Evolutionary conservation across 2,329 filamentous ascomycete genomes (phyloP), one percentile per base, ranked within the genome.

Genomic region (Penicillium thymicola): DNA sequence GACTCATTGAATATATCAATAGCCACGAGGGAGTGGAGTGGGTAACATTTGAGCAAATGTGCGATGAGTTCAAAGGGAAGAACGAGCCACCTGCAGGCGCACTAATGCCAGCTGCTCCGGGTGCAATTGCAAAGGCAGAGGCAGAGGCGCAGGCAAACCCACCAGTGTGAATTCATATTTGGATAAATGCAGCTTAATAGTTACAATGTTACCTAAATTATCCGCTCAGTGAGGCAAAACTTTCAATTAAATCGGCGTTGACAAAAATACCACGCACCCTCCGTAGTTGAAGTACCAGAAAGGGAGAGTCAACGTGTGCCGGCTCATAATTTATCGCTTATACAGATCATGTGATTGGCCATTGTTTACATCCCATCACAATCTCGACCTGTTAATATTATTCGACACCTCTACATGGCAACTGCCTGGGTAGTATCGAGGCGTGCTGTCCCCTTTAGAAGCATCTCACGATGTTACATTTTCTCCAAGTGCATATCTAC

Each of bases 1-100:
- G 65, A 10, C 65, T 70, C 3, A 68, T 69, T 47, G 65, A 68
- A 40, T 66, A 68, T 40, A 65, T 70, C 43, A 64, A 64, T 18
- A 65, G 64, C 21, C 63, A 70, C n/a, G 66, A 69, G 1, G 67
- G 67, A 5, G 65, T 69, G 9, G 64, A 63, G 25, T 64, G 68
- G 46, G 65, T 69, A 40, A 67, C 65, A 0, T 69, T 70, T 62
- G 67, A 66, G 53, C 63, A 67, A 28, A 53, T 70, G 4, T 60
- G 63, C 21, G 61, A 68, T 5, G 65, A 68, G 2, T 61, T 68
- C 46, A 68, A 67, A 32, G 59, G 55, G 41, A 65, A 61, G 59
- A 66, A 66, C 36, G 30, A 63, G 10, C 55, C 59, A 36, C 60
- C 63, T 21, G 47, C 57, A 3, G 65, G 64, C 3, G 64, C 65